Conservation (phyloP, 192 early-diverging fungal genomes). For the Rhizophagus prolifer region DNA sequence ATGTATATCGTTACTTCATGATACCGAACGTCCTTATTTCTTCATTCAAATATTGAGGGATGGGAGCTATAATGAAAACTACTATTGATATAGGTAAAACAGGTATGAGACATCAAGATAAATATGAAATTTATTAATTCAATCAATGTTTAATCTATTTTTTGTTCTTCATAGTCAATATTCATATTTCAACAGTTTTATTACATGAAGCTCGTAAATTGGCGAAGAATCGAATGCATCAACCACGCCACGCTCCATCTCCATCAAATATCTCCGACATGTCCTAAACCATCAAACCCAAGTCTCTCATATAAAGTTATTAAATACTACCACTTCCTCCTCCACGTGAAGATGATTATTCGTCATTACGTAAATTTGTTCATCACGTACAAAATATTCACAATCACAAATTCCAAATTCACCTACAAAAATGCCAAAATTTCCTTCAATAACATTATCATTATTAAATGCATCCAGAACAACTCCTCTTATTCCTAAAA, state of each 20-base stretch:
- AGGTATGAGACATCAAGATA: conserved; percentile 26
- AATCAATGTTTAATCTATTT: no score
- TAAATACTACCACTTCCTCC: not conserved
- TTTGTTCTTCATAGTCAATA: conserved; percentile 42
- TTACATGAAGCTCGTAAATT: conserved; percentile 53
- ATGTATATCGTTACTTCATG: conserved; percentile 55
- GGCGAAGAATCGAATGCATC: not conserved
- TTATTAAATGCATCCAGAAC: not conserved
- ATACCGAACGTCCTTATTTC: conserved; percentile 53
- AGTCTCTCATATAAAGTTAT: not conserved
- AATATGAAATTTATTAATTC: no score
- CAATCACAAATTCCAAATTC: not conserved
- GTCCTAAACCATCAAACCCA: no score
- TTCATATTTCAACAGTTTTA: conserved; percentile 56
- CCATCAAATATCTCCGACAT: no score
- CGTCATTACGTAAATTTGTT: not conserved
- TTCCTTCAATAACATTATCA: not conserved
- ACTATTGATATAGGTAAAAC: conserved; percentile 54
- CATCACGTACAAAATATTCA: not conserved
- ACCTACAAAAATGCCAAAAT: not conserved
- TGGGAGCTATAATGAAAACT: conserved; percentile 62
- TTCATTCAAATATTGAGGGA: conserved; percentile 64
- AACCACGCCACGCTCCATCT: no score
- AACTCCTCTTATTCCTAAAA: not conserved
- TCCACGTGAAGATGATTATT: no score